phyloP scores from a whole-genome alignment of 1,139 yeast genomes.

The Pichiaceae sp. region DNA sequence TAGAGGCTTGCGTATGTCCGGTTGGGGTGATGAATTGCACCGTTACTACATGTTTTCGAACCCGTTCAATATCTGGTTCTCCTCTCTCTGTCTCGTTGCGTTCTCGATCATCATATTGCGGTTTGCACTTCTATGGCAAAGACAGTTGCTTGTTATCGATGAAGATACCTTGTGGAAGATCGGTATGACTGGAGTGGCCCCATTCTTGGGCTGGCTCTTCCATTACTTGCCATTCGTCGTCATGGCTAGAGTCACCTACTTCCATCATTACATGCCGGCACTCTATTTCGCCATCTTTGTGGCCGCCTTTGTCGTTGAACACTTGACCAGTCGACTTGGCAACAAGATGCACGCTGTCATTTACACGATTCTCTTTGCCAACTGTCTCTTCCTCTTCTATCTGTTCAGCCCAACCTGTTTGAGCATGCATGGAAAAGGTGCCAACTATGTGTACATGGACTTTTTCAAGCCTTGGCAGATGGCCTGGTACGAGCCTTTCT shows the following conservation, averaged over 20 bases:
- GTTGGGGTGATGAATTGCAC: slow-evolving; percentile 42
- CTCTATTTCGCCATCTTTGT: slow-evolving; percentile 67
- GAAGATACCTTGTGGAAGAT: slow-evolving; percentile 24
- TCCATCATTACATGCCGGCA: slow-evolving; percentile 79
- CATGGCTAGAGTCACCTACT: slow-evolving; percentile 80
- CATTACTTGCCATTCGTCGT: slow-evolving; percentile 66
- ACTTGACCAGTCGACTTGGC: slow-evolving; percentile 12
- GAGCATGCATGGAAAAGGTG: slow-evolving; percentile 79
- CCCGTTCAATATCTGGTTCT: slow-evolving; percentile 59
- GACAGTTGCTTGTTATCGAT: slow-evolving; percentile 34
- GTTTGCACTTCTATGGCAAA: slow-evolving; percentile 50
- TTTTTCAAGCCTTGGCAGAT: slow-evolving; percentile 71
- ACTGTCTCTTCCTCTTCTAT: slow-evolving; percentile 59
- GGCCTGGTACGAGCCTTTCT: slow-evolving; percentile 8
- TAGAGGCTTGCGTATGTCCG: slow-evolving; percentile 62
- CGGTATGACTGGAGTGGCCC: slow-evolving; percentile 48
- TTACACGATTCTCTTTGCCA: slow-evolving; percentile 36
- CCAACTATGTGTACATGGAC: slow-evolving; percentile 58
- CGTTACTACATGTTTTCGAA: slow-evolving; percentile 61
- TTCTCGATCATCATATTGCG: slow-evolving; percentile 29
- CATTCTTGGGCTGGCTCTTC: slow-evolving; percentile 63
- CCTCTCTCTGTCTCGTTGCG: slow-evolving; percentile 29
- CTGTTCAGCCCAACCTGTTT: slow-evolving; percentile 71
- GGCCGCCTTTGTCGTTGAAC: slow-evolving; percentile 51
- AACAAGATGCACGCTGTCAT: slow-evolving; percentile 15